These are phyloP conservation scores for Intubia oerlemansii DNA, from an alignment of 2,329 filamentous ascomycete genomes.

Conservation along the genomic window DNA sequence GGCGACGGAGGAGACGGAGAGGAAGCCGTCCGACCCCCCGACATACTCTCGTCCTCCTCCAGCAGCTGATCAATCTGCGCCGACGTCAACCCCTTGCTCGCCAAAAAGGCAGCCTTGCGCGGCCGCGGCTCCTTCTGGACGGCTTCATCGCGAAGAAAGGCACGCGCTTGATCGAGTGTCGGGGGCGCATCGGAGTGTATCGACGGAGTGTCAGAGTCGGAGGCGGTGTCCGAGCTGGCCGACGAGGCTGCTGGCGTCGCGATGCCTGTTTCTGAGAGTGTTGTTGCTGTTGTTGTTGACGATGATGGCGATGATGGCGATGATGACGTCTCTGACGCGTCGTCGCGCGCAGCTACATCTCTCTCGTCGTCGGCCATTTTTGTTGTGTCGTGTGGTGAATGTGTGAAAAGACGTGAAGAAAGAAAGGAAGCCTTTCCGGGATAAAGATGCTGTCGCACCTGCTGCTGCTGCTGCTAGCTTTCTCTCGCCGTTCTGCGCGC, in stretches of 20 bases:
- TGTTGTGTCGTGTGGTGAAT: too few species aligned
- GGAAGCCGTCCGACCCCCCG: background rate
- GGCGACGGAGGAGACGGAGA: background rate
- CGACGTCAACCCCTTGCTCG: slow-evolving; percentile 49
- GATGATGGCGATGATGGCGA: background rate
- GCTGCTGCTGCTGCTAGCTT: too few species aligned
- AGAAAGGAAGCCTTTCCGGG: too few species aligned
- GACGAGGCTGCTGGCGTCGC: background rate
- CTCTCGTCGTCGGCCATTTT: too few species aligned
- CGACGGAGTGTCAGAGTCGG: background rate
- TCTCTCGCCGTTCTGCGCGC: too few species aligned
- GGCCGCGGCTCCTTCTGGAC: slow-evolving; percentile 48
- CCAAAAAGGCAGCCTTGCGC: slow-evolving; percentile 56
- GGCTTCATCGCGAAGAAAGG: slow-evolving; percentile 54
- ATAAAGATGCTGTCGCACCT: too few species aligned
- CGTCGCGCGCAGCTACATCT: too few species aligned
- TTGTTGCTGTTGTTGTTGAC: background rate
- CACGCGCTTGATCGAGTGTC: slow-evolving; percentile 42
- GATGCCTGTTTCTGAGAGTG: background rate
- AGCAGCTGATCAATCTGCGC: slow-evolving; percentile 50
- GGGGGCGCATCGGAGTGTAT: slow-evolving; percentile 1
- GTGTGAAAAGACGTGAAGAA: too few species aligned
- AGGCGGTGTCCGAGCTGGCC: background rate
- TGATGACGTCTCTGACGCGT: too few species aligned
- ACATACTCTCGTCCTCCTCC: slow-evolving; percentile 8